Conservation (phyloP, 208 protist species). For the Novymonas esmeraldas region DNA sequence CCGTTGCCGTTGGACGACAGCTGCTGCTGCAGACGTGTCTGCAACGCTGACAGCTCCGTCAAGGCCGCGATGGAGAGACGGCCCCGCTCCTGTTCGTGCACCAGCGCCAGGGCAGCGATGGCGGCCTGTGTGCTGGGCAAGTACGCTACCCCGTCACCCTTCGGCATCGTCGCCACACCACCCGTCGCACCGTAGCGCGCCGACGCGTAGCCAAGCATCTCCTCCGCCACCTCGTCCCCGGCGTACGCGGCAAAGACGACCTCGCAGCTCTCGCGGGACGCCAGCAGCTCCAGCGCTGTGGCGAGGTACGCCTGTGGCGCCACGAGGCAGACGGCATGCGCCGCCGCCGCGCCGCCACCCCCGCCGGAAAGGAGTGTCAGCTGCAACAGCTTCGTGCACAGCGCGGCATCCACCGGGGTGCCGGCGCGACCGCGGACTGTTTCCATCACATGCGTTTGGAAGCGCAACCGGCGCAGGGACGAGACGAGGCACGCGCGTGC, state of each 20-base stretch:
- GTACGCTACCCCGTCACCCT: slow-evolving; percentile 48
- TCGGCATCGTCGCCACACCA: slow-evolving; percentile 50
- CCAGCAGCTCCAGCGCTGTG: slow-evolving; percentile 56
- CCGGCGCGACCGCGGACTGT: slow-evolving; percentile 56
- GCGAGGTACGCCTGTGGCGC: slow-evolving; percentile 67
- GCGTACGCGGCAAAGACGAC: slow-evolving; percentile 64
- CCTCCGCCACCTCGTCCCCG: slow-evolving; percentile 67
- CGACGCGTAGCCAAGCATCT: slow-evolving; percentile 49
- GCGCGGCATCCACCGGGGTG: slow-evolving; percentile 72
- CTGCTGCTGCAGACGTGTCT: slow-evolving; percentile 35
- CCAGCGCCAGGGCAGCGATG: slow-evolving; percentile 40
- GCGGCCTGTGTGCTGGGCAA: slow-evolving; percentile 51
- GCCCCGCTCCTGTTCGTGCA: slow-evolving; percentile 55
- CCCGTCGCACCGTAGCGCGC: slow-evolving; percentile 29
- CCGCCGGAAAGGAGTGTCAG: slow-evolving; percentile 36
- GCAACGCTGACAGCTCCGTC: slow-evolving; percentile 56
- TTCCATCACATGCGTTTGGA: slow-evolving; percentile 66
- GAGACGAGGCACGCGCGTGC: slow-evolving; percentile 57
- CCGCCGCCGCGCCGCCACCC: background rate
- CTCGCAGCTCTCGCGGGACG: slow-evolving; percentile 41
- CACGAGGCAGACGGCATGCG: slow-evolving; percentile 37
- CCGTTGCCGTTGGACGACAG: slow-evolving; percentile 1
- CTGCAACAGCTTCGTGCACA: slow-evolving; percentile 68
- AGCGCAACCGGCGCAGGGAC: slow-evolving; percentile 61
- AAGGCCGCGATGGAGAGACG: slow-evolving; percentile 56